phyloP scores from a whole-genome alignment of 129 eudicot genomes.

The Dittrichia graveolens region DNA sequence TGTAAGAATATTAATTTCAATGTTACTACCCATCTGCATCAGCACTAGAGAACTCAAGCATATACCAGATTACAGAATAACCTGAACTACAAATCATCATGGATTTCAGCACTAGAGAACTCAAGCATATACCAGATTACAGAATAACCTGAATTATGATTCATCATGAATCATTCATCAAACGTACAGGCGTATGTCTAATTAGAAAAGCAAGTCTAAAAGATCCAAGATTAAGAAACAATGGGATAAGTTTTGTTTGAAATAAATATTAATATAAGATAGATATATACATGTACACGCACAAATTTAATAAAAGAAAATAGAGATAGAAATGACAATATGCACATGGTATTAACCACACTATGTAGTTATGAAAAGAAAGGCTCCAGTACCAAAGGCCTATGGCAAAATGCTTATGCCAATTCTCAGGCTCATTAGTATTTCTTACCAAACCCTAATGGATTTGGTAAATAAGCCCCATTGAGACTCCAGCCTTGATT shows the following conservation, averaged over 20 bases:
- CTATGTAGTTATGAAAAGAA: constrained; percentile 33
- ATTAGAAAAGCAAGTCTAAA: too few species aligned
- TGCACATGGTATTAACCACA: constrained; percentile 17
- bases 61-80: too few species aligned
- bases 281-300: background rate
- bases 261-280: background rate
- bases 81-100: too few species aligned
- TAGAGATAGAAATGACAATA: background rate
- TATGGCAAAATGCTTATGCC: constrained; percentile 57
- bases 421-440: constrained; percentile 70
- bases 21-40: too few species aligned
- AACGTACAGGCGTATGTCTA: too few species aligned
- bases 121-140: too few species aligned
- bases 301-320: background rate
- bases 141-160: too few species aligned
- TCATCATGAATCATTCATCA: too few species aligned
- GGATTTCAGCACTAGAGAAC: too few species aligned
- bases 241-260: too few species aligned
- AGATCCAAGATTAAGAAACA: too few species aligned
- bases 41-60: too few species aligned
- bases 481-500: constrained; percentile 89
- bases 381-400: constrained; percentile 76
- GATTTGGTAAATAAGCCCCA: constrained; percentile 47
- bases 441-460: constrained; percentile 48
- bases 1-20: background rate